Evolutionary conservation across 2,329 filamentous ascomycete species (phyloP), one percentile per base, ranked within the genome.

Genomic region (Colletotrichum camelliae): DNA sequence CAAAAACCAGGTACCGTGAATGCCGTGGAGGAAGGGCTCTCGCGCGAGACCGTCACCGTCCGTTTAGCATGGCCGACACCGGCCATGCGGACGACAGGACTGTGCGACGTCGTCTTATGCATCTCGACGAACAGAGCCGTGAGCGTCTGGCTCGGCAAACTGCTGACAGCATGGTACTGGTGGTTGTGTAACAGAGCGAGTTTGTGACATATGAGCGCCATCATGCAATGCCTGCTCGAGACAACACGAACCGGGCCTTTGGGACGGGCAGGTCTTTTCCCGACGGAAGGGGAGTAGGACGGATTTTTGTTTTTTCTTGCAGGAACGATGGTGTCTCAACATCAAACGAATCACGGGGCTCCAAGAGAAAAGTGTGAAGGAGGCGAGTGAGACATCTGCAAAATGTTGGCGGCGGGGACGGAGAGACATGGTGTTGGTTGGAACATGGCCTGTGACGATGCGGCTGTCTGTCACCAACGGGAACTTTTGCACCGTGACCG

Each of bases 201-300:
- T 68, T 72, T 73, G 69, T 48, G 73, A 72, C 62, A 64, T 33
- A 35, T 43, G 62, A 75, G 43, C 62, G 12, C 21, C 37, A 55
- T 67, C 62, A 64, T 35, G 67, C 8, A 33, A 66, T 39, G 72
- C 27, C n/a, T 52, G 33, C 55, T 62, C 37, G 58, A 39, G 9
- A 48, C 48, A 66, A 43, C 57, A 52, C 68, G 62, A 64, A 67
- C 73, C 69, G 62, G 69, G 15, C 39, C 12, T 48, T 16, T 64
- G 73, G 73, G 57, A 75, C 73, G 55, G 33, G 39, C 21, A 29
- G 33, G 24, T 52, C 21, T 67, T 52, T 67, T 33, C 29, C 18
- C 43, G 43, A 21, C 43, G 43, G n/a, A 29, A 29, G 15, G 27
- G 27, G 5, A 29, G 55, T 58, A 58, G 27, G 55, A 58, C 55